Percentiles rank a stretch among this genome's conserved stretches.
These are phyloP conservation scores for Aspergillus mulundensis DNA, from an alignment of 495 filamentous ascomycete genomes.

Conservation along the genomic window DNA sequence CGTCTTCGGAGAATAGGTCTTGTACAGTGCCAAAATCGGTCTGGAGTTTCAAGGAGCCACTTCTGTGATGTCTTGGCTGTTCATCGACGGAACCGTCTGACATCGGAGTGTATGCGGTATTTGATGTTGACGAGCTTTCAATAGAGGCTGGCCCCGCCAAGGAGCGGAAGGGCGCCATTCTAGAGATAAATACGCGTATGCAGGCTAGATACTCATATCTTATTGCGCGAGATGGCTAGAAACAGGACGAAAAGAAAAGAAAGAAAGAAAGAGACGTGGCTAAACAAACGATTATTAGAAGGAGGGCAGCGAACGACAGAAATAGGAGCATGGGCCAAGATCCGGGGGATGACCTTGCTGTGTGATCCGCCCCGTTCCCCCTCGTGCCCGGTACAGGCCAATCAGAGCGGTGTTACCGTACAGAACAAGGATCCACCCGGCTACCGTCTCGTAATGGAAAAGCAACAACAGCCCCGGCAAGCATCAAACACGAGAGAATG, in stretches of 20 bases:
- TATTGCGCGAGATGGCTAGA: background rate
- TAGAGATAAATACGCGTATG: background rate
- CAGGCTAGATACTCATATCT: conserved; percentile 6
- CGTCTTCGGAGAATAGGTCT: conserved; percentile 7
- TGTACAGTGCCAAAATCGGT: conserved; percentile 31
- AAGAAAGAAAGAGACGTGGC: background rate
- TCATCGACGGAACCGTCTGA: conserved; percentile 34
- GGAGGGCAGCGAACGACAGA: background rate
- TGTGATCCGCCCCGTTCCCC: conserved; percentile 2
- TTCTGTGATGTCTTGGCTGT: conserved; percentile 18
- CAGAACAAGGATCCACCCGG: background rate
- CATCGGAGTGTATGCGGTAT: conserved; percentile 32
- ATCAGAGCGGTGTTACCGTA: background rate
- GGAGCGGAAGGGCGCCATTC: conserved; percentile 27
- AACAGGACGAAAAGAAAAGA: background rate
- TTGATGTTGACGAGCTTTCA: conserved; percentile 25
- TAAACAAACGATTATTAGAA: background rate
- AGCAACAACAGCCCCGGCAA: background rate
- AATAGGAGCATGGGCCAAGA: background rate
- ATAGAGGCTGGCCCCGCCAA: conserved; percentile 26
- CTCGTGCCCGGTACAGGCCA: too few relatives aligned
- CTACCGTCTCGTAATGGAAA: background rate
- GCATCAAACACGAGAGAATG: background rate
- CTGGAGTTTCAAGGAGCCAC: conserved; percentile 28
- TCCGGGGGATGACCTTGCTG: background rate